phyloP scores from a whole-genome alignment of 2,329 filamentous ascomycete genomes.

The Aspergillus quadricinctus region DNA sequence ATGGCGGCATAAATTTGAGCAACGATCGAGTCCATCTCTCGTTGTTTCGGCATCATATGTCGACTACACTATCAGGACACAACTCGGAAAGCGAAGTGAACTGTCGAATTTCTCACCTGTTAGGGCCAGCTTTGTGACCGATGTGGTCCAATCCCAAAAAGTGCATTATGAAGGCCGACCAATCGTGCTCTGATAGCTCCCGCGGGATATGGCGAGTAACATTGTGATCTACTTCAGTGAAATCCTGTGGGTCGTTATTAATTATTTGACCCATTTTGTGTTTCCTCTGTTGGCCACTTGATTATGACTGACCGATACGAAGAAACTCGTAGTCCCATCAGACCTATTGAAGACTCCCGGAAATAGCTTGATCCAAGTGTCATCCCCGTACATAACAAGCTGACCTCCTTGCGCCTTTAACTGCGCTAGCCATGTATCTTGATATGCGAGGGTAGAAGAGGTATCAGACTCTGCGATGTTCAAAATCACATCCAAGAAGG shows the following conservation, averaged over 20 bases:
- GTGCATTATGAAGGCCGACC: slow-evolving; percentile 91
- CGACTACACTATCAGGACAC: slow-evolving; percentile 50
- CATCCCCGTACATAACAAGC: slow-evolving; percentile 92
- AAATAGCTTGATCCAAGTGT: slow-evolving; percentile 97
- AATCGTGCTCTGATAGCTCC: slow-evolving; percentile 74
- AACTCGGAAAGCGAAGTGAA: background rate
- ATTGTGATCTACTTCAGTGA: slow-evolving; percentile 95
- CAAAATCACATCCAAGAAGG: slow-evolving; percentile 92
- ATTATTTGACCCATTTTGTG: slow-evolving; percentile 7
- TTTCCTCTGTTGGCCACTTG: background rate
- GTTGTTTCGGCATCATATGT: slow-evolving; percentile 89
- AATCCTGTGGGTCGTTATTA: slow-evolving; percentile 60
- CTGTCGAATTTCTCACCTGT: slow-evolving; percentile 51
- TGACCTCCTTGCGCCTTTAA: slow-evolving; percentile 74
- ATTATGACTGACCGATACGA: slow-evolving; percentile 72
- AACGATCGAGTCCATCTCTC: slow-evolving; percentile 87
- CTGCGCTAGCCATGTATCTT: slow-evolving; percentile 96
- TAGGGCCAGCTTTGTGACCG: slow-evolving; percentile 89
- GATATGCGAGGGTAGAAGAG: slow-evolving; percentile 75
- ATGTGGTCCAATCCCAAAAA: slow-evolving; percentile 97
- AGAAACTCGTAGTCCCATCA: slow-evolving; percentile 96
- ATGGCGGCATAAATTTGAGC: slow-evolving; percentile 72
- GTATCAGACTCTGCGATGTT: slow-evolving; percentile 95
- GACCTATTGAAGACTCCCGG: slow-evolving; percentile 78
- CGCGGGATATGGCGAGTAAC: slow-evolving; percentile 82